A percentile compares a stretch with the other conserved stretches of the same genome.
phyloP scores from a whole-genome alignment of 352 stramenopile genomes.

The Pythium volutum region DNA sequence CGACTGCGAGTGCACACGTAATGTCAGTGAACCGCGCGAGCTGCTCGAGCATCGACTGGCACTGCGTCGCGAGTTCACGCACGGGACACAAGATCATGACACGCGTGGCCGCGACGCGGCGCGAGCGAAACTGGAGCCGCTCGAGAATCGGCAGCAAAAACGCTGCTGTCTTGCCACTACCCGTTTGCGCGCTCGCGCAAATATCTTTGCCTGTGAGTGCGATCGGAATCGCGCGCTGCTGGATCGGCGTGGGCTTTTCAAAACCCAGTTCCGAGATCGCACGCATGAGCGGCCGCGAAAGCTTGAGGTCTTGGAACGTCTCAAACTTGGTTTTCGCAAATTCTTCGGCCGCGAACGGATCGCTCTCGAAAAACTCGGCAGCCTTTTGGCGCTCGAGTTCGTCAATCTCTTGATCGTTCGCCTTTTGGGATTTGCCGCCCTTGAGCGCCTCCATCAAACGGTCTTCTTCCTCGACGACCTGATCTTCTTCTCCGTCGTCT shows the following conservation, averaged over 20 bases:
- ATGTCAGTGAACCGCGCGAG: slow-evolving; percentile 96
- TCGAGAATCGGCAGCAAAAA: slow-evolving; percentile 98
- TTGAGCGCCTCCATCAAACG: slow-evolving; percentile 65
- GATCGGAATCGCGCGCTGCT: slow-evolving; percentile 93
- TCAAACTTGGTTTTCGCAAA: slow-evolving; percentile 85
- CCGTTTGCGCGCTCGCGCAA: slow-evolving; percentile 95
- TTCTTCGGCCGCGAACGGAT: slow-evolving; percentile 74
- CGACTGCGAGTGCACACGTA: slow-evolving; percentile 90
- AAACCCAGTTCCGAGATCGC: slow-evolving; percentile 97
- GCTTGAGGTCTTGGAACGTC: slow-evolving; percentile 95
- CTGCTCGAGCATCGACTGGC: slow-evolving; percentile 94
- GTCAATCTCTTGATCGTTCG: slow-evolving; percentile 62
- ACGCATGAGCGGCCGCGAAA: slow-evolving; percentile 96
- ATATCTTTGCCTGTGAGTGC: slow-evolving; percentile 96
- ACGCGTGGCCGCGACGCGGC: slow-evolving; percentile 84
- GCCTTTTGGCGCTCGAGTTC: slow-evolving; percentile 80
- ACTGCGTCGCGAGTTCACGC: slow-evolving; percentile 96
- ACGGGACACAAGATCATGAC: slow-evolving; percentile 98
- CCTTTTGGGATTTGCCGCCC: slow-evolving; percentile 47
- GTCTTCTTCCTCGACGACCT: slow-evolving; percentile 77
- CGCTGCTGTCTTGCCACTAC: slow-evolving; percentile 97
- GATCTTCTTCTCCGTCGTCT: slow-evolving; percentile 47
- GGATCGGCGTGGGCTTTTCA: slow-evolving; percentile 94
- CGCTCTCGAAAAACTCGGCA: slow-evolving; percentile 76
- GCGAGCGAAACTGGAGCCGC: slow-evolving; percentile 93